Percentiles rank a stretch among this genome's conserved stretches.
Conservation (phyloP, 1,284 basidiomycete genomes). For the Ceratobasidium sp. region DNA sequence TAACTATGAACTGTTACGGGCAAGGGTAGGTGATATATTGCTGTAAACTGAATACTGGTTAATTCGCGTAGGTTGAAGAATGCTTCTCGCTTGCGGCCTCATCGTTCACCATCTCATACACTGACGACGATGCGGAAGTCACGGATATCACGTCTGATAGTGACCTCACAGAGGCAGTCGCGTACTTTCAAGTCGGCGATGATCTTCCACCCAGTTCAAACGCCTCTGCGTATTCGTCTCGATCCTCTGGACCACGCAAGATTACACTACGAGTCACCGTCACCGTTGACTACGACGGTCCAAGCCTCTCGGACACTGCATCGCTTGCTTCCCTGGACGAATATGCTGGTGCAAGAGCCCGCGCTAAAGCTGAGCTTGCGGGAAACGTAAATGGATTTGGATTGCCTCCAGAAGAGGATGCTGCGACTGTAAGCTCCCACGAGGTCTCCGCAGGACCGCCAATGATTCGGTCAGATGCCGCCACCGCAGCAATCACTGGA, state of each 20-base stretch:
- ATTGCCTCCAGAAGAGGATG: conserved; percentile 68
- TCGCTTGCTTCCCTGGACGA: conserved; percentile 83
- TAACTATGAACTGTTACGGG: conserved; percentile 76
- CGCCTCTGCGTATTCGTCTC: conserved; percentile 71
- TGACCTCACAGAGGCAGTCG: conserved; percentile 86
- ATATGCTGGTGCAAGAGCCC: conserved; percentile 57
- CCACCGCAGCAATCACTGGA: conserved; percentile 42
- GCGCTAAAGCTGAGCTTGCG: conserved; percentile 27
- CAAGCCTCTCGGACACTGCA: conserved; percentile 87
- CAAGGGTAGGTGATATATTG: conserved; percentile 66
- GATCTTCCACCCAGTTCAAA: conserved; percentile 77
- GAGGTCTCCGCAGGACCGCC: conserved; percentile 1
- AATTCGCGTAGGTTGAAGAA: conserved; percentile 75
- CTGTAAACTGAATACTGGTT: not conserved
- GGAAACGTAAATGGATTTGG: conserved; percentile 44
- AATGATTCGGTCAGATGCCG: not conserved
- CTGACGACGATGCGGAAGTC: conserved; percentile 87
- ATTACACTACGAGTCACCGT: conserved; percentile 83
- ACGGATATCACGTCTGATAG: conserved; percentile 75
- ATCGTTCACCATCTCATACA: conserved; percentile 80
- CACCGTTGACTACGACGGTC: conserved; percentile 87
- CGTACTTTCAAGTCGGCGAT: conserved; percentile 77
- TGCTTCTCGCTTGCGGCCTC: conserved; percentile 81
- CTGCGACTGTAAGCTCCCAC: conserved; percentile 62
- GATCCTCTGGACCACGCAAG: conserved; percentile 70